A percentile compares a stretch with the other conserved stretches of the same genome.
phyloP scores from a whole-genome alignment of 2,329 filamentous ascomycete genomes.

The Davidsoniella eucalypti region DNA sequence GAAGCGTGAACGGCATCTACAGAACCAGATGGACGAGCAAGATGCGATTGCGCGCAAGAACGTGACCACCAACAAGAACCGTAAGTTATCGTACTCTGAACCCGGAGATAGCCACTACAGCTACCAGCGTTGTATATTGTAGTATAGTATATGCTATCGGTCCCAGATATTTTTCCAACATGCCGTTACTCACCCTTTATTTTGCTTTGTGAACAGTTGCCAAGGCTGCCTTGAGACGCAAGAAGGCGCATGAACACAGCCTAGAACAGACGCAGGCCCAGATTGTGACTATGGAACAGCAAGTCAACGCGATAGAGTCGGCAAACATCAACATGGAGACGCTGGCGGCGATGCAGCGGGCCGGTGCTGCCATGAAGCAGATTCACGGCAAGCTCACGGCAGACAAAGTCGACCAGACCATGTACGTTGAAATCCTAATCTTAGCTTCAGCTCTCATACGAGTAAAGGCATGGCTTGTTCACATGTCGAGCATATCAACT shows the following conservation, averaged over 20 bases:
- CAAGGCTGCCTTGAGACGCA: conserved; percentile 75
- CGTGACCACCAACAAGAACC: conserved; percentile 74
- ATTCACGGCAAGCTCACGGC: conserved; percentile 85
- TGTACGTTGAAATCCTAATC: conserved; percentile 41
- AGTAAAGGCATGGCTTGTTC: background rate
- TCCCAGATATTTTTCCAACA: no score
- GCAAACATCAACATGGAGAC: conserved; percentile 99
- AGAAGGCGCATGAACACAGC: conserved; percentile 85
- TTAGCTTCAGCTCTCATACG: background rate
- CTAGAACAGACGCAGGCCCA: conserved; percentile 81
- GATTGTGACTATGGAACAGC: conserved; percentile 81
- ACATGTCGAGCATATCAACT: background rate
- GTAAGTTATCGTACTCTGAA: conserved; percentile 34
- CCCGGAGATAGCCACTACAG: no score
- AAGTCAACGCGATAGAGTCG: conserved; percentile 92
- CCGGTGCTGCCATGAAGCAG: conserved; percentile 75
- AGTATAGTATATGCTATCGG: no score
- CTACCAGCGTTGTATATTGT: no score
- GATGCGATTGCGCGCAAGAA: conserved; percentile 79
- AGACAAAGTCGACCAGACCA: conserved; percentile 87
- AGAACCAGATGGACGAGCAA: conserved; percentile 86
- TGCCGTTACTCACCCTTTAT: background rate
- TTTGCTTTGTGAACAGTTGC: conserved; percentile 43
- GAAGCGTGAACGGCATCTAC: conserved; percentile 84
- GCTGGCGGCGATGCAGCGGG: conserved; percentile 81